Conservation (phyloP, 78 protist species). For the Dictyostelium intermedium region DNA sequence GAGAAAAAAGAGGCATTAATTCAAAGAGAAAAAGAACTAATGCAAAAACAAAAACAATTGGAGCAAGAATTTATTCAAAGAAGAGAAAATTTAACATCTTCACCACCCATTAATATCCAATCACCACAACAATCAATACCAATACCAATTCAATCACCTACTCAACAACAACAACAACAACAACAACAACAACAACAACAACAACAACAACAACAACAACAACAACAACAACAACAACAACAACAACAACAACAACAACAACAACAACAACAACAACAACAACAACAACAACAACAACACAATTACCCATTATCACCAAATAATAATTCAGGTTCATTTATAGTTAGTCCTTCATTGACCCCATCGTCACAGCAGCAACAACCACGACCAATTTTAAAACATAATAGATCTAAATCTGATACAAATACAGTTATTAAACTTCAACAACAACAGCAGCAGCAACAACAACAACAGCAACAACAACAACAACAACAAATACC, state of each 20-base stretch:
- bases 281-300: neutral
- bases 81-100: neutral
- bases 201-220: too few species aligned
- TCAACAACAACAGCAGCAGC: neutral
- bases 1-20: slow-evolving; percentile 67
- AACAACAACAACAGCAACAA: neutral
- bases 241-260: neutral
- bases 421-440: slow-evolving; percentile 19
- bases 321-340: neutral
- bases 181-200: neutral
- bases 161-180: neutral
- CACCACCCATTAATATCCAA: neutral
- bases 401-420: slow-evolving; percentile 67
- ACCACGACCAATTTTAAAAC: neutral
- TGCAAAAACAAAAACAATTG: slow-evolving; percentile 6
- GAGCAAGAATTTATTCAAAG: slow-evolving; percentile 22
- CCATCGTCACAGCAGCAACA: neutral
- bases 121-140: neutral
- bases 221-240: too few species aligned
- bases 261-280: too few species aligned
- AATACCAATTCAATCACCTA: neutral
- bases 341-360: neutral
- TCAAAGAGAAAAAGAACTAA: slow-evolving; percentile 32
- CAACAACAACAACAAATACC: neutral
- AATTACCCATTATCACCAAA: neutral